These are phyloP conservation scores for Penicillium occitanis DNA, from an alignment of 2,329 filamentous ascomycete species.

Conservation along the genomic window DNA sequence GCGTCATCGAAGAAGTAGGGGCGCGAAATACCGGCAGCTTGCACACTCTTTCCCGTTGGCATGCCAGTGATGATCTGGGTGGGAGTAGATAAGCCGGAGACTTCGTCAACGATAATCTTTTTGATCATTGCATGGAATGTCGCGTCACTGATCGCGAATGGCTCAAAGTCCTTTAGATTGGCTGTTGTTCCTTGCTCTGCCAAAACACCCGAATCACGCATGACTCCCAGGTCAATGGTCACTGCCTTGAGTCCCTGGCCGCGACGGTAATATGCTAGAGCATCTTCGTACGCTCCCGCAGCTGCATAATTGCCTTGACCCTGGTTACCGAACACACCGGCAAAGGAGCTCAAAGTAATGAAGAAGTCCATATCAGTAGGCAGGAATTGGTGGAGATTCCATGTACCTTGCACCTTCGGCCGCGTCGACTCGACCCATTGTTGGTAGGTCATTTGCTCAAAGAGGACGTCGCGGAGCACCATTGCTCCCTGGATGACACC, in stretches of 20 bases:
- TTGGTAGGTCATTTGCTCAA: not conserved
- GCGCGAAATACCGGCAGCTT: not conserved
- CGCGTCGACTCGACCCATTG: not conserved
- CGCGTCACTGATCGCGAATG: not conserved
- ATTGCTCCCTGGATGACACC: not conserved
- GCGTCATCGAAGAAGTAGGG: not conserved
- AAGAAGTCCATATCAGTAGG: not conserved
- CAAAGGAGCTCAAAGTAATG: not conserved
- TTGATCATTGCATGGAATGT: not conserved
- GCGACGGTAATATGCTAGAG: not conserved
- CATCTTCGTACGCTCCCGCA: not conserved
- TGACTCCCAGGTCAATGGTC: not conserved
- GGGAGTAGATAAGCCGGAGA: not conserved
- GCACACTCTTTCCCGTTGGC: not conserved
- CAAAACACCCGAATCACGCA: not conserved
- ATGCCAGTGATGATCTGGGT: not conserved
- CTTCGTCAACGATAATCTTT: not conserved
- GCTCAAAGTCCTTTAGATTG: not conserved
- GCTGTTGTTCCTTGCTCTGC: not conserved
- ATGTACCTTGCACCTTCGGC: not conserved
- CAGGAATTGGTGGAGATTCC: not conserved
- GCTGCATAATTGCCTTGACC: not conserved
- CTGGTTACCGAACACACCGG: not conserved
- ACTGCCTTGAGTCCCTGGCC: not conserved
- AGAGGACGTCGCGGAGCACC: not conserved